These are phyloP conservation scores for Boechera divaricarpa DNA, from an alignment of 345 rosid species.

Conservation along the genomic window DNA sequence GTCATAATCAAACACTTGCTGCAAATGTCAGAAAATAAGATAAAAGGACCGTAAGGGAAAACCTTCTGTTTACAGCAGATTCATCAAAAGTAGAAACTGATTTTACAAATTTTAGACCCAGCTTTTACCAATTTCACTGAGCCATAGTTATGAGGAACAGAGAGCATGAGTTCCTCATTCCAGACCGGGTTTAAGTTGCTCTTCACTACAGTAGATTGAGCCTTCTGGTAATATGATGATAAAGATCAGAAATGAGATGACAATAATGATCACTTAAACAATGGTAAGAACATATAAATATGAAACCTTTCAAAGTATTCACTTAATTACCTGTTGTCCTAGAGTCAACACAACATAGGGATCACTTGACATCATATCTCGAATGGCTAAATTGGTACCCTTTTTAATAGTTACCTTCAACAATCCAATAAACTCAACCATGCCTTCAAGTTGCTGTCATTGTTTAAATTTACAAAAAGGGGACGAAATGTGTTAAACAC, in stretches of 20 bases:
- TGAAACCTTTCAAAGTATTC: background rate
- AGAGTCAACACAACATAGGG: conserved; percentile 84
- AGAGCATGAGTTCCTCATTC: conserved; percentile 83
- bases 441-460: conserved; percentile 66
- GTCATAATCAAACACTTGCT: conserved; percentile 88
- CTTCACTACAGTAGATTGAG: conserved; percentile 54
- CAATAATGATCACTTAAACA: conserved; percentile 8
- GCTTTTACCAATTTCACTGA: conserved; percentile 67
- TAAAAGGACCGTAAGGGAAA: background rate
- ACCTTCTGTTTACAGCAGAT: background rate
- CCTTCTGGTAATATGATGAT: conserved; percentile 52
- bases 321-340: conserved; percentile 74
- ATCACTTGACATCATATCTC: conserved; percentile 97
- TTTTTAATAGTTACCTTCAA: conserved; percentile 74
- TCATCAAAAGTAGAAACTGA: background rate
- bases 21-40: conserved; percentile 33
- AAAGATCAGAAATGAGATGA: conserved; percentile 11
- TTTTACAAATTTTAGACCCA: background rate
- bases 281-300: conserved; percentile 9
- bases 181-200: conserved; percentile 85
- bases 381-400: conserved; percentile 79
- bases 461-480: conserved; percentile 31
- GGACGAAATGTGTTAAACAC: conserved; percentile 21
- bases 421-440: conserved; percentile 87
- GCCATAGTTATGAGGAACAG: conserved; percentile 69